These are phyloP conservation scores for Rhizopogon roseolus DNA, from an alignment of 768 basidiomycete genomes.

Conservation along the genomic window DNA sequence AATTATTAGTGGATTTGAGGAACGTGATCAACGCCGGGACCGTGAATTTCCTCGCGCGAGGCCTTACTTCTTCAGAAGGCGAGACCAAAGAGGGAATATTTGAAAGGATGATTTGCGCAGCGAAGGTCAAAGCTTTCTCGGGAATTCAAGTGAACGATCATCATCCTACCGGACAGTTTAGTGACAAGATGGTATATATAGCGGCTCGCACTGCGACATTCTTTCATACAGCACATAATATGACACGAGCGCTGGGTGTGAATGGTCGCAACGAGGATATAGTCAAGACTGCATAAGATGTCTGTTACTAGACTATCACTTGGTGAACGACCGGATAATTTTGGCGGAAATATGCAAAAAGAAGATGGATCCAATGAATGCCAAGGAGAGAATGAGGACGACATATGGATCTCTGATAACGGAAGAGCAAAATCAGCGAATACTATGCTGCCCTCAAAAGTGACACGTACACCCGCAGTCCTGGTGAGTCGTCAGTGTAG, in stretches of 20 bases:
- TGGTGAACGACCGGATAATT: constrained; percentile 86
- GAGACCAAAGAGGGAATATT: not conserved
- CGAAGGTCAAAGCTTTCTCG: not conserved
- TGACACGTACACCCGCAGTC: constrained; percentile 86
- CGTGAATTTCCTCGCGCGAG: too few relatives aligned
- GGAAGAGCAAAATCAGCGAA: constrained; percentile 6
- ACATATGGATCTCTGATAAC: constrained; percentile 85
- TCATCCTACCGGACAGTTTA: not conserved
- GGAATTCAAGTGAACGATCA: not conserved
- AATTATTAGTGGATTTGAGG: not conserved
- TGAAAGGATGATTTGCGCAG: too few relatives aligned
- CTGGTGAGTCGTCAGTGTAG: constrained; percentile 97
- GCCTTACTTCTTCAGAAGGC: not conserved
- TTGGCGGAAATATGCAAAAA: constrained; percentile 98
- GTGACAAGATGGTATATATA: not conserved
- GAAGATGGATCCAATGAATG: constrained; percentile 97
- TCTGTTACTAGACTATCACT: constrained; percentile 37
- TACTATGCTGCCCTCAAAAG: not conserved
- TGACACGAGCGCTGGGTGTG: not conserved
- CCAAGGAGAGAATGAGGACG: constrained; percentile 90
- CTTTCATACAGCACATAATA: not conserved
- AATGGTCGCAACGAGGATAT: not conserved
- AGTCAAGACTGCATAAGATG: not conserved
- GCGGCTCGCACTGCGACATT: not conserved
- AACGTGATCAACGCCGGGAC: not conserved